These are phyloP conservation scores for Starmerella scarabaei DNA, from an alignment of 805 yeast species.

Conservation along the genomic window DNA sequence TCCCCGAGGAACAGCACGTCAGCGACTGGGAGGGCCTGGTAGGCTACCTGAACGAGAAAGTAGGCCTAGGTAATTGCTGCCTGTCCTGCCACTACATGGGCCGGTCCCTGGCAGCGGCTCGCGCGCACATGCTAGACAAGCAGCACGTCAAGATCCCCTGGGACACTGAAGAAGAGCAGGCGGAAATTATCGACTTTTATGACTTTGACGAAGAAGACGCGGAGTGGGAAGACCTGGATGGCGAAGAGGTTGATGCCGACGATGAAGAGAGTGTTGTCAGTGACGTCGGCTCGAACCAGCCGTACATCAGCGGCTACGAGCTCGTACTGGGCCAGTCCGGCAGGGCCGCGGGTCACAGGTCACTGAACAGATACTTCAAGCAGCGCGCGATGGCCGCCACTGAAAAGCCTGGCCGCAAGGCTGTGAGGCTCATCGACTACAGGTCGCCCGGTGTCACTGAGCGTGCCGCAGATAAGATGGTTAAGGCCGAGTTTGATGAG, in stretches of 20 bases:
- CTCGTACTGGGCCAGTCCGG: constrained; percentile 62
- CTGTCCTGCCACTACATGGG: constrained; percentile 76
- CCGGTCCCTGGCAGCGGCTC: constrained; percentile 66
- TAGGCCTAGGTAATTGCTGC: constrained; percentile 75
- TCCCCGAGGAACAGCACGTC: constrained; percentile 70
- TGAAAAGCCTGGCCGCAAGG: constrained; percentile 44
- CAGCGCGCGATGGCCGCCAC: constrained; percentile 45
- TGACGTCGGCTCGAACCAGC: constrained; percentile 5
- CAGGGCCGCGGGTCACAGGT: constrained; percentile 65
- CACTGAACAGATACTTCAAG: constrained; percentile 56
- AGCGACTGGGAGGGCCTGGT: constrained; percentile 59
- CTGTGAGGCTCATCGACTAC: constrained; percentile 58
- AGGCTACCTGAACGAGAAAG: constrained; percentile 62
- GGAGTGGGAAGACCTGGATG: constrained; percentile 31
- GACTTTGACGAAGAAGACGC: constrained; percentile 49
- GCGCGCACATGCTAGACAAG: constrained; percentile 77
- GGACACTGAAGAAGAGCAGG: constrained; percentile 65
- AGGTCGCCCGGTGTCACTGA: constrained; percentile 33
- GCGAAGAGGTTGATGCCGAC: constrained; percentile 24
- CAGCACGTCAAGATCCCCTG: constrained; percentile 84
- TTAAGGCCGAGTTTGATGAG: constrained; percentile 51
- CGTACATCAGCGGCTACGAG: constrained; percentile 49
- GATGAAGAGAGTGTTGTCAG: constrained; percentile 22
- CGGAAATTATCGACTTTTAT: constrained; percentile 66
- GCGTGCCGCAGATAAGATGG: constrained; percentile 28